These are phyloP conservation scores for Cordia subcordata DNA, from an alignment of 257 asterid genomes.

Conservation along the genomic window DNA sequence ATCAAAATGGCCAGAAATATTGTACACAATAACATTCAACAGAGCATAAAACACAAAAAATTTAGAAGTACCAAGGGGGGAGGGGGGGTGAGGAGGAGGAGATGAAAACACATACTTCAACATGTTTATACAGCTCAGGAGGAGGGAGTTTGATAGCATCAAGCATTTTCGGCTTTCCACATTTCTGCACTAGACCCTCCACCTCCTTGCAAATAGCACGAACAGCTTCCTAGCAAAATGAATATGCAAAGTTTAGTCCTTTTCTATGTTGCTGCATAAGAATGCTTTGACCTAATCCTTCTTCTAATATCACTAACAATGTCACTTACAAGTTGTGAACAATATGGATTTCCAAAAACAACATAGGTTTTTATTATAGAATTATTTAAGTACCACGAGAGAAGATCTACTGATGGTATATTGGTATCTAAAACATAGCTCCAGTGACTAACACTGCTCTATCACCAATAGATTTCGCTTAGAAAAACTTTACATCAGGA, in stretches of 20 bases:
- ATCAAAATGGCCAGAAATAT: not conserved
- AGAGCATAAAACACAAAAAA: not conserved
- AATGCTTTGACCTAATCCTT: not conserved
- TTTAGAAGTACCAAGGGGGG: not conserved
- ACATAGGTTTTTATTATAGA: too few relatives aligned
- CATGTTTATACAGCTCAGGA: conserved; percentile 77
- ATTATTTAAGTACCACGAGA: too few relatives aligned
- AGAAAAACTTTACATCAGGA: too few relatives aligned
- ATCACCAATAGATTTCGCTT: too few relatives aligned
- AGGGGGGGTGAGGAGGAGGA: conserved; percentile 9
- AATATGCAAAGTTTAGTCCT: conserved; percentile 13
- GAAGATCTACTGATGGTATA: too few relatives aligned
- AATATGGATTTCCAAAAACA: too few relatives aligned
- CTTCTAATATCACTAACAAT: too few relatives aligned
- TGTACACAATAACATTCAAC: not conserved
- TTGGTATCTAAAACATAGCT: too few relatives aligned
- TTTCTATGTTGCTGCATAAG: not conserved
- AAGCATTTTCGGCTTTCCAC: conserved; percentile 90
- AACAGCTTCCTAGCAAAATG: conserved; percentile 73
- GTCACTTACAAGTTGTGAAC: too few relatives aligned
- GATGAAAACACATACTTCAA: conserved; percentile 59
- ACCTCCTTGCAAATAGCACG: conserved; percentile 68
- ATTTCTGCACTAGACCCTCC: conserved; percentile 70
- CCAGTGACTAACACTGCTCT: too few relatives aligned
- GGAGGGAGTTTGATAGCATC: conserved; percentile 95